Conservation (phyloP, 2,329 filamentous ascomycete species). For the Fusarium robinianum region DNA sequence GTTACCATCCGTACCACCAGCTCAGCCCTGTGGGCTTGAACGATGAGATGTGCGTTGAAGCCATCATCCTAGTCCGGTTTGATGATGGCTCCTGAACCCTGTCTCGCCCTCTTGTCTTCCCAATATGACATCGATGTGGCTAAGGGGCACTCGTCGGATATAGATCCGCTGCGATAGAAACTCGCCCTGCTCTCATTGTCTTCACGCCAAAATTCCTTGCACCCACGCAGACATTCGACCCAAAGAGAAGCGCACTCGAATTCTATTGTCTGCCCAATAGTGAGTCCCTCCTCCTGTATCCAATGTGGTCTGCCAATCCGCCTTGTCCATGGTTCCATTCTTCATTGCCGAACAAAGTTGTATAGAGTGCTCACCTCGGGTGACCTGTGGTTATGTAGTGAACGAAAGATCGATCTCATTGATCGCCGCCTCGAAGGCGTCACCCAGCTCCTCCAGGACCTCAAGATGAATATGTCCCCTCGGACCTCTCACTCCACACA, state of each 20-base stretch:
- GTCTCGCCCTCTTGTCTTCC: too few species aligned
- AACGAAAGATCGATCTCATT: slow-evolving; percentile 46
- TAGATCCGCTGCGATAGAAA: slow-evolving; percentile 46
- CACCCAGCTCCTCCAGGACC: slow-evolving; percentile 41
- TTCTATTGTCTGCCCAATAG: slow-evolving; percentile 46
- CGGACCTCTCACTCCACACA: slow-evolving; percentile 11
- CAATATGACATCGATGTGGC: too few species aligned
- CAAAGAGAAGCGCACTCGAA: slow-evolving; percentile 44
- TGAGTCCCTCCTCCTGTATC: slow-evolving; percentile 28
- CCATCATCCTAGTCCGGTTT: too few species aligned
- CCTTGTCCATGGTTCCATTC: background rate
- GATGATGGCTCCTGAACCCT: too few species aligned
- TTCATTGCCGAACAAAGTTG: background rate
- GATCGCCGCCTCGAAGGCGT: slow-evolving; percentile 44
- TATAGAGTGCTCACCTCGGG: background rate
- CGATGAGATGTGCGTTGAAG: too few species aligned
- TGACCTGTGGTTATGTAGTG: slow-evolving; percentile 32
- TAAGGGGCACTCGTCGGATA: slow-evolving; percentile 10
- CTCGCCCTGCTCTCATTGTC: slow-evolving; percentile 43
- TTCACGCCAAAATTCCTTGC: slow-evolving; percentile 45
- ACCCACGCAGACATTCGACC: slow-evolving; percentile 40
- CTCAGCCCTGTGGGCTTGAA: background rate
- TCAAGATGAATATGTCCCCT: slow-evolving; percentile 36
- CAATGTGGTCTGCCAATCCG: background rate
- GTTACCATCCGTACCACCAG: too few species aligned